phyloP scores from a whole-genome alignment of 2,329 filamentous ascomycete genomes.

The Fusarium lyarnte region DNA sequence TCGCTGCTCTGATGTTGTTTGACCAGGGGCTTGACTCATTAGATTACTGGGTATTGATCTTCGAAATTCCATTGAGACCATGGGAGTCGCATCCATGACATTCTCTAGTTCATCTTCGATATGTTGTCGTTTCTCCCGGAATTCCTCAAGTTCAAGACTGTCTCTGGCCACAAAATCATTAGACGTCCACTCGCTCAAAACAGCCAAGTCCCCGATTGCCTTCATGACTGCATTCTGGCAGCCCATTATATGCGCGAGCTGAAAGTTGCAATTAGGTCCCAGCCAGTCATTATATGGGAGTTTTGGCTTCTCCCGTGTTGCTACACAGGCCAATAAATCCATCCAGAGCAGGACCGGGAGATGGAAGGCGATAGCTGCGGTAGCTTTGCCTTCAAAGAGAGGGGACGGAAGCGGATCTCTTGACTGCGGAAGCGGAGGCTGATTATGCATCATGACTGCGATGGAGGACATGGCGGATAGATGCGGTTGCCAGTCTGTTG shows the following conservation, averaged over 20 bases:
- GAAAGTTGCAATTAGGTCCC: not conserved
- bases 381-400: not conserved
- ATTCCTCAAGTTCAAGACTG: not conserved
- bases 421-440: not conserved
- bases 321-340: not conserved
- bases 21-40: not conserved
- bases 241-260: not conserved
- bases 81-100: not conserved
- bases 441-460: not conserved
- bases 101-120: not conserved
- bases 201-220: not conserved
- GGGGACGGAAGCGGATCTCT: not conserved
- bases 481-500: not conserved
- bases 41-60: rapidly evolving
- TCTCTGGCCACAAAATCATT: rapidly evolving
- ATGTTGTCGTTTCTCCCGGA: rapidly evolving
- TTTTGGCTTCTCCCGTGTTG: not conserved
- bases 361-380: not conserved
- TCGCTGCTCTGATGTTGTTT: not conserved
- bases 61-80: not conserved
- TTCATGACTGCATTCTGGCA: not conserved
- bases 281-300: not conserved
- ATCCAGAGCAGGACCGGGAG: not conserved
- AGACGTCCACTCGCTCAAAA: not conserved
- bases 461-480: not conserved